Evolutionary conservation across 2,329 filamentous ascomycete genomes (phyloP), one percentile per base, ranked within the genome.

Genomic region (Ophiobolus disseminans): DNA sequence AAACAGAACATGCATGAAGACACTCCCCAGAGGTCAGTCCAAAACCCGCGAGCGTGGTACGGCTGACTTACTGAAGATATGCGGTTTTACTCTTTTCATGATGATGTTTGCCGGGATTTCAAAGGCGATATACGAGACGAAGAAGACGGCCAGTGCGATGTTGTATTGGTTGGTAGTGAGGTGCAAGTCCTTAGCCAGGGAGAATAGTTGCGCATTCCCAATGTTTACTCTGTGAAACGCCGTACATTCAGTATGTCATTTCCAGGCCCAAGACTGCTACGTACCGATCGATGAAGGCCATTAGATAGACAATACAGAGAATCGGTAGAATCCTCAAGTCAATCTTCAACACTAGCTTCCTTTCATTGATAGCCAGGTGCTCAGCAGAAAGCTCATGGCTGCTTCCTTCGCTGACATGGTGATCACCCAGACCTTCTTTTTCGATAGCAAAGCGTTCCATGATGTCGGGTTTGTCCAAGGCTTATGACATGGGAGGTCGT

Each of bases 131-230:
- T 75, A 75, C 1, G 71, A 68, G 1, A 75, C 75, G 55, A 75
- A 75, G 55, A 76, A 75, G 3, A 75, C 51, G 1, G 72, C 70
- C 1, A 75, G 59, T 1, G 73, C 73, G 13, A 72, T 69, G 47
- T 76, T 75, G 61, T 75, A 76, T 38, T 75, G 62, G 26, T 49
- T 52, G 6, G 68, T 67, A 4, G 57, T 45, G 65, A 77, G 72
- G 3, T 68, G 53, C 10, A 77, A 59, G 37, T 77, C 74, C 0
- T 58, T 55, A 1, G 66, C 67, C 61, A 77, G 62, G 21, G 74
- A 74, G 16, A 72, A 71, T 35, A 77, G 74, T 40, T 72, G 74
- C 7, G 75, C 75, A 57, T 76, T 76, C 9, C 73, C 70, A 36
- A 73, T 67, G 45, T 72, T 72, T 13, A 62, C 65, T 11, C 69